Evolutionary conservation across 768 basidiomycete genomes (phyloP).

Genomic region (Leccinum boreale): DNA sequence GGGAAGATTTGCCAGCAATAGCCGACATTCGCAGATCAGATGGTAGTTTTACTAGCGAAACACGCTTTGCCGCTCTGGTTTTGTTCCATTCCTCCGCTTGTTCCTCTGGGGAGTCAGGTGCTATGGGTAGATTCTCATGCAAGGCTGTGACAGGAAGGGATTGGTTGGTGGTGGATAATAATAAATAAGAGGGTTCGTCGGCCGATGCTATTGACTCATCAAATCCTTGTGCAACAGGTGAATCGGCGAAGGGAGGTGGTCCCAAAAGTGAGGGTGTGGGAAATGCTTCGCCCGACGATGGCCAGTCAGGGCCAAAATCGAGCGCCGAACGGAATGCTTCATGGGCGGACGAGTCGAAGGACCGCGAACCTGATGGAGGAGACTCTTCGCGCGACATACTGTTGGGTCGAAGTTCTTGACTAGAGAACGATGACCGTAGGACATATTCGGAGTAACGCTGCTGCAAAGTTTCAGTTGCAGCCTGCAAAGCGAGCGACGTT

Average conservation of each 20-base stretch:
- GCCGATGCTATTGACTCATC: constrained; percentile 33
- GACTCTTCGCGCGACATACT: constrained; percentile 12
- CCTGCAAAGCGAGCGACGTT: constrained; percentile 68
- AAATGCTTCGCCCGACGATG: constrained; percentile 40
- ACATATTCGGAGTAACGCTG: constrained; percentile 34
- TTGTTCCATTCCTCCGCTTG: constrained; percentile 88
- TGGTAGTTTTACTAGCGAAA: constrained; percentile 75
- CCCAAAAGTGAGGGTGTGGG: constrained; percentile 31
- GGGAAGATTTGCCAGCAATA: constrained; percentile 18
- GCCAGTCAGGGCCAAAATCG: constrained; percentile 52
- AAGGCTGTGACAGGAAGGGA: constrained; percentile 21
- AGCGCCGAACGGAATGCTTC: constrained; percentile 71
- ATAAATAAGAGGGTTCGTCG: constrained; percentile 25
- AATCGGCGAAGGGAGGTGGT: constrained; percentile 32
- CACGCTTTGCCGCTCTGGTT: constrained; percentile 81
- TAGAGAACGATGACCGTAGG: constrained; percentile 35
- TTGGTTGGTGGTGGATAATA: constrained; percentile 16
- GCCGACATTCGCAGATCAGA: constrained; percentile 40
- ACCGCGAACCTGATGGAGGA: constrained; percentile 11
- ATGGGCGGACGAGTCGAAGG: constrained; percentile 44
- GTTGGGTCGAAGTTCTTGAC: constrained; percentile 23
- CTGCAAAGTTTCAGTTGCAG: constrained; percentile 65
- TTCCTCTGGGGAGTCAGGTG: constrained; percentile 51
- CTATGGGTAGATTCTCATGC: constrained; percentile 47
- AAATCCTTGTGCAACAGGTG: constrained; percentile 28